Conservation (phyloP, 2,329 filamentous ascomycete species). For the Cladosporium cucumerinum region DNA sequence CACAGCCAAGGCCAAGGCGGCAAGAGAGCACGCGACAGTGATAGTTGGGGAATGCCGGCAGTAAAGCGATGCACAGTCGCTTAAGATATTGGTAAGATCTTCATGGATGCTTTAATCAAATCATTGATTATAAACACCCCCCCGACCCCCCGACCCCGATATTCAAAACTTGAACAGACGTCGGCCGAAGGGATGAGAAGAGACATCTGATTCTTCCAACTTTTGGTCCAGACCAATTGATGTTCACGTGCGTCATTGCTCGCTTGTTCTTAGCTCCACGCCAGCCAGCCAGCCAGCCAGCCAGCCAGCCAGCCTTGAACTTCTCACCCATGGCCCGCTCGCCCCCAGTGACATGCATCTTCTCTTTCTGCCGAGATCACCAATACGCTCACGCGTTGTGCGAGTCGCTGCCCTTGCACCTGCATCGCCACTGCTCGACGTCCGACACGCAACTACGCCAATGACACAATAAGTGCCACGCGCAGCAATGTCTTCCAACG, state of each 20-base stretch:
- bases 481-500: slow-evolving; percentile 8
- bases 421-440: background rate
- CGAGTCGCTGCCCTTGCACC: background rate
- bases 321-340: background rate
- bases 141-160: too few species aligned
- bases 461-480: background rate
- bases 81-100: background rate
- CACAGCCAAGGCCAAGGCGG: slow-evolving; percentile 1
- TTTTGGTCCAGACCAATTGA: background rate
- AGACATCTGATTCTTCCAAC: background rate
- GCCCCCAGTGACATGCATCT: background rate
- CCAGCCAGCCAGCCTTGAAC: background rate
- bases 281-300: background rate
- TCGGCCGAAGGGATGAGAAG: background rate
- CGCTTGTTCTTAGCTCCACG: background rate
- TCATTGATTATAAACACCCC: too few species aligned
- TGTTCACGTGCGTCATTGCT: background rate
- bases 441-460: background rate
- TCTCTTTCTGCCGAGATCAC: background rate
- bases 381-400: background rate
- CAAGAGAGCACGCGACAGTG: slow-evolving; percentile 1
- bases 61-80: slow-evolving; percentile 3
- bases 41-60: background rate
- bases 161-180: too few species aligned
- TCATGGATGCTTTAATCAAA: background rate